A percentile compares a stretch with the other conserved stretches of the same genome.
phyloP scores from a whole-genome alignment of 192 early-diverging fungal species.

The Martensiomyces pterosporus region DNA sequence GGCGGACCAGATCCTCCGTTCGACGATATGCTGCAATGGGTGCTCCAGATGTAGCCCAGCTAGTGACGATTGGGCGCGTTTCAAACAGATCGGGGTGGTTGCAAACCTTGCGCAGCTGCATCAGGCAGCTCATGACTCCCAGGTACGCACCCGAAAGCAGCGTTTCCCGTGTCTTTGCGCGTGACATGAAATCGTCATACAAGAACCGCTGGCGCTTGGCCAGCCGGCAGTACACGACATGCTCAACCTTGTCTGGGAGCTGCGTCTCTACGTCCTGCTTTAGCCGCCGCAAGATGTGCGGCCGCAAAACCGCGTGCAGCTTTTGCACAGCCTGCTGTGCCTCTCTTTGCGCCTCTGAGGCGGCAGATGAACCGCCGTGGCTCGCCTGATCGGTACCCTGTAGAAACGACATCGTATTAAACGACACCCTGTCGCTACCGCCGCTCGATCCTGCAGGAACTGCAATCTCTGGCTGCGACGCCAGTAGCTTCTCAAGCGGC shows the following conservation, averaged over 20 bases:
- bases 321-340: constrained; percentile 67
- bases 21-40: constrained; percentile 55
- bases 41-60: constrained; percentile 61
- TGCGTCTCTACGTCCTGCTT: constrained; percentile 97
- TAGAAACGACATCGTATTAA: constrained; percentile 58
- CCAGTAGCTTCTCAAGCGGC: constrained; percentile 79
- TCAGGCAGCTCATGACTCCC: constrained; percentile 72
- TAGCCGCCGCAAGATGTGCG: constrained; percentile 86
- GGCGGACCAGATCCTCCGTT: constrained; percentile 58
- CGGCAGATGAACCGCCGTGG: too few species aligned
- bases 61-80: constrained; percentile 58
- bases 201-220: constrained; percentile 63
- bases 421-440: constrained; percentile 51
- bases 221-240: constrained; percentile 69
- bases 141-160: constrained; percentile 68
- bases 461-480: constrained; percentile 61
- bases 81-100: constrained; percentile 95
- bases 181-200: constrained; percentile 75
- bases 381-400: constrained; percentile 59
- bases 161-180: constrained; percentile 72
- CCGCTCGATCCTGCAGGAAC: constrained; percentile 20
- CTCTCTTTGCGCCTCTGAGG: constrained; percentile 48
- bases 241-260: constrained; percentile 88
- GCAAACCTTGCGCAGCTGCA: constrained; percentile 93
- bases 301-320: constrained; percentile 73